These are phyloP conservation scores for Botrytis porri DNA, from an alignment of 2,329 filamentous ascomycete genomes.

Conservation along the genomic window DNA sequence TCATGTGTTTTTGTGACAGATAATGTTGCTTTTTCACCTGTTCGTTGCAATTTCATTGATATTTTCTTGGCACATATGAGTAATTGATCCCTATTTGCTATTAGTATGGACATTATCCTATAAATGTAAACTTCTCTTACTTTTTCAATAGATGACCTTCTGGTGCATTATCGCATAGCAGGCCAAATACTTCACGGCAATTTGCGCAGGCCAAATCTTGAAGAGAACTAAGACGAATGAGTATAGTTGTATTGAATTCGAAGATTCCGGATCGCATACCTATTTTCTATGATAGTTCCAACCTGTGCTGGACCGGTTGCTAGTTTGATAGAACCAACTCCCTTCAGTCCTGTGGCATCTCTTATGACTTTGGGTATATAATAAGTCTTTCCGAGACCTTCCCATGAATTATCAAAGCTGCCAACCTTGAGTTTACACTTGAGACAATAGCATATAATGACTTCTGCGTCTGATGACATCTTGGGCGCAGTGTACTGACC, in stretches of 20 bases:
- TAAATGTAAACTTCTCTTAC: conserved; percentile 23
- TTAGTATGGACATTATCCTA: conserved; percentile 1
- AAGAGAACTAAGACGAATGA: conserved; percentile 28
- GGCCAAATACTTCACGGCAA: conserved; percentile 32
- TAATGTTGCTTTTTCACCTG: conserved; percentile 27
- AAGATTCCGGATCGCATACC: conserved; percentile 22
- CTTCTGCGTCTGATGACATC: conserved; percentile 8
- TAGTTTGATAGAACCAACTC: conserved; percentile 29
- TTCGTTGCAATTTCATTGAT: conserved; percentile 29
- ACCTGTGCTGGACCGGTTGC: conserved; percentile 25
- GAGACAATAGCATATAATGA: conserved; percentile 26
- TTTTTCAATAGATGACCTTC: conserved; percentile 33
- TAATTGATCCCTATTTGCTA: conserved; percentile 31
- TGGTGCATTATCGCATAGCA: conserved; percentile 36
- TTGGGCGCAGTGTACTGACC: background rate
- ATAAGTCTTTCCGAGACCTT: conserved; percentile 37
- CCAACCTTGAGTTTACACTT: conserved; percentile 34
- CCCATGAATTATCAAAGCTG: conserved; percentile 36
- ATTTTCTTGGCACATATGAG: conserved; percentile 33
- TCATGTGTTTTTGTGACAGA: conserved; percentile 27
- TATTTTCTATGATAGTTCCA: conserved; percentile 33
- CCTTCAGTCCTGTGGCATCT: conserved; percentile 28
- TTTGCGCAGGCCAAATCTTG: conserved; percentile 35
- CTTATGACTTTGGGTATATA: conserved; percentile 32
- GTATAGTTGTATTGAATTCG: background rate